Evolutionary conservation across 352 stramenopile genomes (phyloP), one percentile per base, ranked within the genome.

Genomic region (Globisporangium paddicum): DNA sequence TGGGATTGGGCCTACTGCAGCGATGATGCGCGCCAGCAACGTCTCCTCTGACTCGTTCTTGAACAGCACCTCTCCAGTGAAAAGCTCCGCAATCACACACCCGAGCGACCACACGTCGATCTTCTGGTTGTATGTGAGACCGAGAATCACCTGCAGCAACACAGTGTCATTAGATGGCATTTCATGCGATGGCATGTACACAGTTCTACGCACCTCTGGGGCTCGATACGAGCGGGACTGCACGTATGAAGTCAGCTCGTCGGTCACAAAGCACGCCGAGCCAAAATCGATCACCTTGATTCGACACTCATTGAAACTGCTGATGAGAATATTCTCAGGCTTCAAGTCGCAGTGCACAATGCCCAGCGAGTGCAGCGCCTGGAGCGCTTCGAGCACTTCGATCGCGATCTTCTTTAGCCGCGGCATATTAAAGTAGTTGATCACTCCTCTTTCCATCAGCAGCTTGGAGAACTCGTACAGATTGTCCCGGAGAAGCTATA

Each of bases 241-340:
- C 42, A 99, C 98, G 73, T 99, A 99, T 4, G 93, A 96, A 53
- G 97, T 98, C 52, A 98, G 85, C 25, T 96, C 93, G 57, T 98
- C 96, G 38, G 96, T 93, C 44, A 86, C 89, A 52, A 96, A 94
- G 82, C 97, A 99, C 1, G 90, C 97, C 2, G 88, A 98, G 13
- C 97, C 97, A 85, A 99, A 99, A 75, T 99, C 97, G 69, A 99
- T 99, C 18, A 99, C 82, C 89, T 93, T 73, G 62, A 99, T 88
- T 9, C 82, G 90, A 68, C 90, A 98, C 74, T 82, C 72, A 95
- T 73, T 75, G 95, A 90, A 87, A 67, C 84, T 90, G 66, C 77
- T 76, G 32, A 90, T 82, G 2, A 90, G 65, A 60, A 99, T 98
- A 76, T 99, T 99, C 69, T 99, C 97, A 0, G 97, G 97, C 71